phyloP scores from a whole-genome alignment of 176 grass and related monocot genomes.

The Coix lacrymajobi region DNA sequence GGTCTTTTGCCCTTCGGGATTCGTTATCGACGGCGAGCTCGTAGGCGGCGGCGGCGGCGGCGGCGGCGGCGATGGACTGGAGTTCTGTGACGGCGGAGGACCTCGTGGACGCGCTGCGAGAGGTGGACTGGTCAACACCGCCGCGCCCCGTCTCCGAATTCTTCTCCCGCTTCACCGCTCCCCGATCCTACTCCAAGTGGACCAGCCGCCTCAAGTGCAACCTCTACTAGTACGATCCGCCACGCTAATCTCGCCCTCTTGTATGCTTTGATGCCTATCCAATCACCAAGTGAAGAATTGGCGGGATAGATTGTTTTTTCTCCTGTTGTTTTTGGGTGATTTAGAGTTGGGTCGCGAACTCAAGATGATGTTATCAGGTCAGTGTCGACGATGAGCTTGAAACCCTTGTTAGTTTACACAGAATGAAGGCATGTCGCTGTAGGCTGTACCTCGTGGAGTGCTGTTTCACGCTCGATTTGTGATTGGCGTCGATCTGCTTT shows the following conservation, averaged over 20 bases:
- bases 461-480: background rate
- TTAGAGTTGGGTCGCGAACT: constrained; percentile 29
- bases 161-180: constrained; percentile 92
- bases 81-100: constrained; percentile 91
- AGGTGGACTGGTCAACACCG: constrained; percentile 97
- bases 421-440: background rate
- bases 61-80: constrained; percentile 71
- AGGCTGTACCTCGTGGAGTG: background rate
- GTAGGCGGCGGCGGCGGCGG: constrained; percentile 23
- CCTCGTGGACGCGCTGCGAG: constrained; percentile 84
- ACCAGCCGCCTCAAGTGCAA: constrained; percentile 98
- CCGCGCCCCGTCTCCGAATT: constrained; percentile 86
- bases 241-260: background rate
- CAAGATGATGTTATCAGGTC: background rate
- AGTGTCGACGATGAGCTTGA: background rate
- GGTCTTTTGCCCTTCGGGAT: background rate
- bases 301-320: background rate
- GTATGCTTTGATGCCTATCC: background rate
- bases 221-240: constrained; percentile 84
- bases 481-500: constrained; percentile 2
- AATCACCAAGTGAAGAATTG: background rate
- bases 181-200: constrained; percentile 96
- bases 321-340: constrained; percentile 18
- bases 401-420: background rate
- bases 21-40: background rate